Conservation (phyloP, 805 yeast species). For the Ascoidea asiatica region DNA sequence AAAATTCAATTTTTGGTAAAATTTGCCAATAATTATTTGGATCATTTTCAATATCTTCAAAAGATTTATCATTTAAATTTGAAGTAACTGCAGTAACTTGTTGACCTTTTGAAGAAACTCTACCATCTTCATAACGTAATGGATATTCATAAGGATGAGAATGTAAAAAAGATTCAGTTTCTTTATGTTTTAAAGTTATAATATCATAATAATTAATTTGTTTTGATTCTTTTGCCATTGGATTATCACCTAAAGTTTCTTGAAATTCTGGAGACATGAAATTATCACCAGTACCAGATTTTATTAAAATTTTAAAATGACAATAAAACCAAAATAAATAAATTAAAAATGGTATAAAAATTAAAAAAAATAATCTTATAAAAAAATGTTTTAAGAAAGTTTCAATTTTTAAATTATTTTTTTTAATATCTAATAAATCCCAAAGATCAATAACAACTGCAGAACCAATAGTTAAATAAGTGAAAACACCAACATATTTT, state of each 20-base stretch:
- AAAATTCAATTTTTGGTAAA: slow-evolving; percentile 41
- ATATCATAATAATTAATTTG: slow-evolving; percentile 65
- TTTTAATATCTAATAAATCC: slow-evolving; percentile 63
- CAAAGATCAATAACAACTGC: slow-evolving; percentile 83
- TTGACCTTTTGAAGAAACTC: slow-evolving; percentile 88
- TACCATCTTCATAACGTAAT: slow-evolving; percentile 88
- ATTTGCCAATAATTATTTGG: slow-evolving; percentile 79
- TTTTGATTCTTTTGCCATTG: slow-evolving; percentile 56
- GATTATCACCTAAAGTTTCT: slow-evolving; percentile 78
- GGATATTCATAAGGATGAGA: slow-evolving; percentile 72
- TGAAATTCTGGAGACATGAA: slow-evolving; percentile 96
- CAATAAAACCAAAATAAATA: slow-evolving; percentile 85
- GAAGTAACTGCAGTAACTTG: slow-evolving; percentile 61
- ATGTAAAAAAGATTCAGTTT: slow-evolving; percentile 67
- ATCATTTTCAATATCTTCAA: slow-evolving; percentile 22
- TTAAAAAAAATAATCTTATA: slow-evolving; percentile 58
- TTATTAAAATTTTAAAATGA: slow-evolving; percentile 69
- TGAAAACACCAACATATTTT: slow-evolving; percentile 91
- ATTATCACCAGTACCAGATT: slow-evolving; percentile 91
- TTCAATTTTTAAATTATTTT: slow-evolving; percentile 41
- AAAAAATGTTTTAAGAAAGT: slow-evolving; percentile 55
- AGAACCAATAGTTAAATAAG: slow-evolving; percentile 75
- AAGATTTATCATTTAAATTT: slow-evolving; percentile 16
- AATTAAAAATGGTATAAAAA: slow-evolving; percentile 68
- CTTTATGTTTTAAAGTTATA: slow-evolving; percentile 68